Base-by-base conservation (phyloP, 495 filamentous ascomycete genomes). In the Thozetella sp. region DNA sequence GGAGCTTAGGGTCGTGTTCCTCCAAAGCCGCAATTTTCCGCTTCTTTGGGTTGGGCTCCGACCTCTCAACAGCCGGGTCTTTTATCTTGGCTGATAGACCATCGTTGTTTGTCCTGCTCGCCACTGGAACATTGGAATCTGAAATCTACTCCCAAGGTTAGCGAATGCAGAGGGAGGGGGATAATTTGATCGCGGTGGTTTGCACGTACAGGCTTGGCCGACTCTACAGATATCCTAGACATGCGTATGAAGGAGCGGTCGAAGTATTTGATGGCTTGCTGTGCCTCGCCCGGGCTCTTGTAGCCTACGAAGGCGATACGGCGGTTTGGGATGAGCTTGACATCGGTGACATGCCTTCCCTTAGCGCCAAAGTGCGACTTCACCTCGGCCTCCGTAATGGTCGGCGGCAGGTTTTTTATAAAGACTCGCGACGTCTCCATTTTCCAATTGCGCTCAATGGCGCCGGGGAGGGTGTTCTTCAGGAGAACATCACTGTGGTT, bases 241-340 rank as follows among this genome's bases (percentile, higher is more conserved):
- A 96, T 96, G 60, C 93, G 91, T 61, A 99, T 90, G 74, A 93
- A 99, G 60, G 93, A 85, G 67, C 86, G 90, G 77, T 99, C 93
- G 84, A 97, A 96, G 76, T 96, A 97, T 67, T 90, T 91, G 62
- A 94, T 90, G 51, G 95, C 95, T 64, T 86, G 82, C 48, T 81
- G 76, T 52, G 95, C 95, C 64, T 90, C 90, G 61, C 93, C 85
- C 46, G 86, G 79, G 55, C 84, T 91, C 75, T 91, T 94, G 81
- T 93, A 98, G 60, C 95, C 95, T 60, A 99, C 87, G 81, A 97
- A 99, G 63, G 93, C 95, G 77, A 99, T 97, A 57, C 93, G 84
- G 66, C 95, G 86, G 65, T 90, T 84, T 20, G 93, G 87, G 70
- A 97, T 88, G 59, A 96, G 83, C 80, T 93, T 95, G 58, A 90